These are phyloP conservation scores for Copromyces sp. DNA, from an alignment of 495 filamentous ascomycete genomes.

Conservation along the genomic window DNA sequence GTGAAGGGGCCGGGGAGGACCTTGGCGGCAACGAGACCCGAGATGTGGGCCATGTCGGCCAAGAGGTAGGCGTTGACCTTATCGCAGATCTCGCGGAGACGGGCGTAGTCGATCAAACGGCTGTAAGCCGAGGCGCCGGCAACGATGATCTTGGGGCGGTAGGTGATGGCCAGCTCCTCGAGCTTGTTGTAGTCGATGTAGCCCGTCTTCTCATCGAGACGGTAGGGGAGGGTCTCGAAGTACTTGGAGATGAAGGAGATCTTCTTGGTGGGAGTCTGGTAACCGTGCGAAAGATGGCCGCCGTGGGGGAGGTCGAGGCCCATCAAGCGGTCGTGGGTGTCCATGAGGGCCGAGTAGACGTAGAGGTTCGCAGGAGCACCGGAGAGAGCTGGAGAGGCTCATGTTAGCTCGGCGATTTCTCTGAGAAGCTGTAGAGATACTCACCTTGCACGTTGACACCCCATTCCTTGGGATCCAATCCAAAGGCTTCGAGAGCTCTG, in stretches of 20 bases:
- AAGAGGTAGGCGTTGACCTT: slow-evolving; percentile 88
- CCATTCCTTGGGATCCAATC: slow-evolving; percentile 77
- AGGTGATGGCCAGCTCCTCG: slow-evolving; percentile 73
- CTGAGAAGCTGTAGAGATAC: slow-evolving; percentile 13
- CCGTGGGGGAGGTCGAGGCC: slow-evolving; percentile 94
- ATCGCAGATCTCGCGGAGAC: slow-evolving; percentile 78
- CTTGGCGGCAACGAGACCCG: slow-evolving; percentile 81
- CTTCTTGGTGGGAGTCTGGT: slow-evolving; percentile 96
- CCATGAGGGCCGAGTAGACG: slow-evolving; percentile 86
- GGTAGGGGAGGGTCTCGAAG: slow-evolving; percentile 94
- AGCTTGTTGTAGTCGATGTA: slow-evolving; percentile 89
- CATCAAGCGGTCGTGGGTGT: slow-evolving; percentile 92
- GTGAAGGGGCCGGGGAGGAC: slow-evolving; percentile 85
- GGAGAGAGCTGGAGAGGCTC: slow-evolving; percentile 57
- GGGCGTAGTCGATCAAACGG: slow-evolving; percentile 82
- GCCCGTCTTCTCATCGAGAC: slow-evolving; percentile 80
- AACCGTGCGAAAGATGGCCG: slow-evolving; percentile 93
- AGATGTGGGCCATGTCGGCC: slow-evolving; percentile 97
- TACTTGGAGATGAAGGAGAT: slow-evolving; percentile 98
- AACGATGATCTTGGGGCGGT: slow-evolving; percentile 91
- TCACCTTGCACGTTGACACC: slow-evolving; percentile 94
- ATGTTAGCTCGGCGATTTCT: neutral
- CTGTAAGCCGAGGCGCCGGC: slow-evolving; percentile 94
- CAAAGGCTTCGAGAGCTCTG: slow-evolving; percentile 79
- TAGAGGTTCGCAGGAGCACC: slow-evolving; percentile 94